These are phyloP conservation scores for Sphagnurus paluster DNA, from an alignment of 1,284 basidiomycete species.

Conservation along the genomic window DNA sequence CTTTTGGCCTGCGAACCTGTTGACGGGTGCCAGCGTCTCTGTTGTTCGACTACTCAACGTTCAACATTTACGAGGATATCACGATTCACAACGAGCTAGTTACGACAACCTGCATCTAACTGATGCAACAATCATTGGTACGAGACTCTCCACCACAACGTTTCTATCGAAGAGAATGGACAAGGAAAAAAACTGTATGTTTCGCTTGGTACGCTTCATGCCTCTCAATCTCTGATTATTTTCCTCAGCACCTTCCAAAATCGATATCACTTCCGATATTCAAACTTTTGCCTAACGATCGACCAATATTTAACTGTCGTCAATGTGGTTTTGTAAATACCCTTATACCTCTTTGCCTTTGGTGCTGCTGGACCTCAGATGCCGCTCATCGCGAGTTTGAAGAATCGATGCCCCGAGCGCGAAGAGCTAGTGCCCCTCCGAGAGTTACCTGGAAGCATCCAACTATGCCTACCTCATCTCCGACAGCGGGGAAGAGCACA, in stretches of 20 bases:
- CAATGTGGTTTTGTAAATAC: conserved; percentile 53
- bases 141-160: conserved; percentile 8
- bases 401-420: conserved; percentile 29
- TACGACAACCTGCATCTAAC: not conserved
- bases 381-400: conserved; percentile 39
- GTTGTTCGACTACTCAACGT: not conserved
- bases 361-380: conserved; percentile 52
- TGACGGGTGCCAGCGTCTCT: not conserved
- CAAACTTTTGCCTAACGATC: conserved; percentile 41
- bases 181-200: conserved; percentile 29
- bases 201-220: not conserved
- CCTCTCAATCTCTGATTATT: not conserved
- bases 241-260: conserved; percentile 40
- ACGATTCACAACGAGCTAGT: not conserved
- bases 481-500: not conserved
- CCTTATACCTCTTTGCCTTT: conserved; percentile 53
- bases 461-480: not conserved
- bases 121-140: conserved; percentile 6
- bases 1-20: conserved; percentile 1
- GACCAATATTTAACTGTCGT: conserved; percentile 50
- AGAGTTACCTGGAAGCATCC: conserved; percentile 22
- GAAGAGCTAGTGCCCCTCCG: conserved; percentile 32
- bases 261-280: conserved; percentile 54
- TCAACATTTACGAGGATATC: not conserved
- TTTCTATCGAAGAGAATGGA: conserved; percentile 29